A percentile compares a stretch with the other conserved stretches of the same genome.
These are phyloP conservation scores for Amaranthus tricolor DNA, from an alignment of 179 eudicot species.

Conservation along the genomic window DNA sequence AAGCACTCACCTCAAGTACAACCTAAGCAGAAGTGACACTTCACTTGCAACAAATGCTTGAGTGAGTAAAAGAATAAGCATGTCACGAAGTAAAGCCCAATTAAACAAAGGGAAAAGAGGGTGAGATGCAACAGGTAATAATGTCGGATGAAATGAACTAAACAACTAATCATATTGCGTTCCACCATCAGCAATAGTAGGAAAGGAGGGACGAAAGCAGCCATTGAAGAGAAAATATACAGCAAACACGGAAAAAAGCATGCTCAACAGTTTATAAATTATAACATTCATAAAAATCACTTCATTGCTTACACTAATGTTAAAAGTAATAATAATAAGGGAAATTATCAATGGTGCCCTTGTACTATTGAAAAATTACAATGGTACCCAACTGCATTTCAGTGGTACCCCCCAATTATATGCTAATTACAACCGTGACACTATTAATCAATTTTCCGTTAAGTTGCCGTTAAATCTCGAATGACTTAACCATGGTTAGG, in stretches of 20 bases:
- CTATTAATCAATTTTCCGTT: too few relatives aligned
- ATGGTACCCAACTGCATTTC: too few relatives aligned
- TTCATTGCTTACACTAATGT: too few relatives aligned
- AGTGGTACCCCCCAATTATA: too few relatives aligned
- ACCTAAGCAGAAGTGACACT: neutral
- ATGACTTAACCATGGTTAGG: too few relatives aligned
- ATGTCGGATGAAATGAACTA: neutral
- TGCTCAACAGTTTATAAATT: too few relatives aligned
- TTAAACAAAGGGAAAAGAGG: neutral
- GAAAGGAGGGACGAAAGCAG: neutral
- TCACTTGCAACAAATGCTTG: neutral
- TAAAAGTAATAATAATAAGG: too few relatives aligned
- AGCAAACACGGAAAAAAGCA: neutral
- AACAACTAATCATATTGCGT: too few relatives aligned
- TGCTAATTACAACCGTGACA: too few relatives aligned
- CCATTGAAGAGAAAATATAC: neutral
- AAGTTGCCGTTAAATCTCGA: too few relatives aligned
- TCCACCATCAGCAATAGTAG: neutral
- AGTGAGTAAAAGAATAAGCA: neutral
- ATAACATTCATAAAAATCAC: neutral
- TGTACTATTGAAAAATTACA: too few relatives aligned
- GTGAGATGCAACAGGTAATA: neutral
- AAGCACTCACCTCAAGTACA: neutral
- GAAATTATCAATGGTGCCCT: too few relatives aligned
- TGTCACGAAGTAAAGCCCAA: neutral